Base-by-base conservation (phyloP, 345 rosid species). In the Geranium rotundifolium region DNA sequence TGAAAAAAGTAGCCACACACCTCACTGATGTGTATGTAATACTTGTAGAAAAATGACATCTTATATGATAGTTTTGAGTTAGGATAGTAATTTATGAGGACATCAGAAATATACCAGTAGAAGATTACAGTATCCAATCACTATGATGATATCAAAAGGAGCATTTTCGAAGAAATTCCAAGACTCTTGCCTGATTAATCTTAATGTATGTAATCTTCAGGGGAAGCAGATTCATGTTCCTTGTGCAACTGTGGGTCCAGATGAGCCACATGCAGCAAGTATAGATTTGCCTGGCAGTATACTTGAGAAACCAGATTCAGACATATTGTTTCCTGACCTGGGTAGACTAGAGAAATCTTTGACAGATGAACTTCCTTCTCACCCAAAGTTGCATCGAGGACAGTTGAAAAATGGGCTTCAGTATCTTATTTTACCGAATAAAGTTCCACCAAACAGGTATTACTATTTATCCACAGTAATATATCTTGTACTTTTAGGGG, bases 391-490 rank as follows among this genome's bases (percentile, higher is more conserved):
- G 73, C 73, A 75, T 67, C 76, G 95, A 59, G 99, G 97, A 58
- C 87, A 88, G 60, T 61, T 90, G 84, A 80, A 79, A 78, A 95
- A 90, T 77, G 99, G 99, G 68, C 99, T 95, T 49, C 88, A 86
- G 2, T 95, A 90, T 80, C 92, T 95, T 74, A 86, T 95, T 64
- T 80, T 95, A 69, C 99, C 97, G 0, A 95, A 95, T 74, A 90
- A 90, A 81, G 90, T 95, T 76, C 99, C 99, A 23, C 88, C 86
- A 64, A 86, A 81, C 81, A 90, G 99, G 98, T 89, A 75, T 64
- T n/a, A n/a, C n/a, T n/a, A n/a, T 58, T 49, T 63, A 54, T 65
- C 61, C 27, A 37, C 54, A 19, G 52, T 12, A 30, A 29, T 65
- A 31, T 39, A 19, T 30, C 57, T 41, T 37, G 31, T 50, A 61